These are phyloP conservation scores for Arthrobotrys sphaeroides DNA, from an alignment of 2,329 filamentous ascomycete genomes.

Conservation along the genomic window DNA sequence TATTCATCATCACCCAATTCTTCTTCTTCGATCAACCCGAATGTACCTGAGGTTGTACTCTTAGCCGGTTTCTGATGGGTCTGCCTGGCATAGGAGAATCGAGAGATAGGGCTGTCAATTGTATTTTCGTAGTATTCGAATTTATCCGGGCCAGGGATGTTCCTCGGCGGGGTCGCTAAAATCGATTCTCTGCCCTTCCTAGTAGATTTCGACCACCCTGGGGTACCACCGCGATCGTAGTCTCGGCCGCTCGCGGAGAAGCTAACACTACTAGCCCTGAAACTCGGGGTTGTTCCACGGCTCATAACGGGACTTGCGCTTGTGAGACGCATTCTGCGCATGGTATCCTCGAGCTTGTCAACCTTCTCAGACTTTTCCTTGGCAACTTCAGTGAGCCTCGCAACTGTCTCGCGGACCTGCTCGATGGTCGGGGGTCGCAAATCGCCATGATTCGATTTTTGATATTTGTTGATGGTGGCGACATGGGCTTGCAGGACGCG, in stretches of 20 bases:
- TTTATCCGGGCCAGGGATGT: conserved; percentile 46
- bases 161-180: conserved; percentile 30
- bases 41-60: conserved; percentile 26
- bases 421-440: conserved; percentile 45
- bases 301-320: conserved; percentile 47
- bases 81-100: conserved; percentile 16
- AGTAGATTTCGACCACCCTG: conserved; percentile 28
- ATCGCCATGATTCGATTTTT: conserved; percentile 47
- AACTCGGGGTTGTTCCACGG: conserved; percentile 50
- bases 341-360: conserved; percentile 38
- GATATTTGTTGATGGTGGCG: conserved; percentile 38
- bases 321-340: conserved; percentile 46
- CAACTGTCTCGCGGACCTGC: conserved; percentile 46
- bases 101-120: conserved; percentile 37
- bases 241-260: conserved; percentile 27
- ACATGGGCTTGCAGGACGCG: conserved; percentile 45
- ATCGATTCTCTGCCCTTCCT: conserved; percentile 30
- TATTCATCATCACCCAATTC: conserved; percentile 51
- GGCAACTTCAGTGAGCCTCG: conserved; percentile 41
- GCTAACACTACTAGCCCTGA: conserved; percentile 44
- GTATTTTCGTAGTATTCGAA: conserved; percentile 53
- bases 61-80: conserved; percentile 4
- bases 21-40: conserved; percentile 46
- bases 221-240: conserved; percentile 31
- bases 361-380: conserved; percentile 43